Evolutionary conservation across 2,329 filamentous ascomycete species (phyloP).

Genomic region (Aspergillus luchuensis): DNA sequence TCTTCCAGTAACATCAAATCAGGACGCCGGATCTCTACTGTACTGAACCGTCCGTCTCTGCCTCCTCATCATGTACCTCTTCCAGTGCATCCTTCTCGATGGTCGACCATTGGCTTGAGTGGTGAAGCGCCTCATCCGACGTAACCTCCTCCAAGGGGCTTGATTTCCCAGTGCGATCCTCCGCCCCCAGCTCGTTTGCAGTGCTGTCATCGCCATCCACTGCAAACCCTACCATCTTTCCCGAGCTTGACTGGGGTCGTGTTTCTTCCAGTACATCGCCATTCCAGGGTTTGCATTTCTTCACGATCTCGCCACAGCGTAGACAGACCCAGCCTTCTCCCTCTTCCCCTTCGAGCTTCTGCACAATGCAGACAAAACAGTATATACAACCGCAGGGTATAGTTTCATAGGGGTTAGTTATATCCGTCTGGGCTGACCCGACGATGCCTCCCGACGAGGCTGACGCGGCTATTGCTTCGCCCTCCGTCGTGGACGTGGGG

Average conservation of each 20-base stretch:
- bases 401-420: conserved; percentile 94
- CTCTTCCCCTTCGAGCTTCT: conserved; percentile 85
- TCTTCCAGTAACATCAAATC: neutral
- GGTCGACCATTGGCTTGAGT: conserved; percentile 42
- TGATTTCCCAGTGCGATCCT: conserved; percentile 15
- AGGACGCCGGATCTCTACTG: neutral
- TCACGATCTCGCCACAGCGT: conserved; percentile 79
- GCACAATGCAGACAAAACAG: conserved; percentile 94
- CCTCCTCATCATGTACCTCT: conserved; percentile 10
- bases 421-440: conserved; percentile 85
- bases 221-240: conserved; percentile 47
- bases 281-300: conserved; percentile 85
- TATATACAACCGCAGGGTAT: conserved; percentile 89
- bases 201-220: conserved; percentile 29
- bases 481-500: conserved; percentile 68
- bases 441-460: conserved; percentile 72
- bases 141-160: conserved; percentile 32
- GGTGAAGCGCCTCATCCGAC: conserved; percentile 37
- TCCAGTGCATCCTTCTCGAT: conserved; percentile 34
- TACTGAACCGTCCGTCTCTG: neutral
- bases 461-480: conserved; percentile 71
- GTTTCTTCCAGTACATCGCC: conserved; percentile 72
- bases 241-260: conserved; percentile 35
- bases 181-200: conserved; percentile 12
- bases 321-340: conserved; percentile 93